These are phyloP conservation scores for Groenewaldozyma sp. DNA, from an alignment of 1,139 yeast genomes.

Conservation along the genomic window DNA sequence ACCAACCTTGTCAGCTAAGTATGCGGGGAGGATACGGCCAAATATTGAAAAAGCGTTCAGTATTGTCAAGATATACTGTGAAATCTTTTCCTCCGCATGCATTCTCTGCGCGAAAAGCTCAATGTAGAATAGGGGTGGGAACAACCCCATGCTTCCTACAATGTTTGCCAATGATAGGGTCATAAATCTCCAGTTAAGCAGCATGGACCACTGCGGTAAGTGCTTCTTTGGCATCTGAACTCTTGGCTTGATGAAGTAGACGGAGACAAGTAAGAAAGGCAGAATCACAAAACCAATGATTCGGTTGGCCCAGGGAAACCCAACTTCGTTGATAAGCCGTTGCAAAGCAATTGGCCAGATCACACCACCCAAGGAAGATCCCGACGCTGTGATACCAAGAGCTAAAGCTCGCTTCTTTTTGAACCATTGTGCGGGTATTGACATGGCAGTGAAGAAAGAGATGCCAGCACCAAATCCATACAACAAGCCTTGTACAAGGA, in stretches of 20 bases:
- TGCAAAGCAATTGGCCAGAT: slow-evolving; percentile 39
- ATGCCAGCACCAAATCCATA: slow-evolving; percentile 41
- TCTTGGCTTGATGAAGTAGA: slow-evolving; percentile 26
- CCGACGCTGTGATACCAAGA: slow-evolving; percentile 48
- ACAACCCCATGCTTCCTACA: slow-evolving; percentile 30
- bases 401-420: slow-evolving; percentile 47
- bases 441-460: slow-evolving; percentile 19
- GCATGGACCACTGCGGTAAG: slow-evolving; percentile 14
- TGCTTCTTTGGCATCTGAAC: slow-evolving; percentile 16
- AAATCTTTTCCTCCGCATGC: slow-evolving; percentile 20
- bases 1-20: slow-evolving; percentile 34
- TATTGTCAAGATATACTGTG: slow-evolving; percentile 35
- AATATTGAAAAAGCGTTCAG: slow-evolving; percentile 40
- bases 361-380: slow-evolving; percentile 58
- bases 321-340: slow-evolving; percentile 33
- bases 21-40: slow-evolving; percentile 44
- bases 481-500: slow-evolving; percentile 44
- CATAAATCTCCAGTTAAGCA: slow-evolving; percentile 15
- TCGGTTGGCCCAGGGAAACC: slow-evolving; percentile 45
- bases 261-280: slow-evolving; percentile 32
- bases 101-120: slow-evolving; percentile 31
- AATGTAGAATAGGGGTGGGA: slow-evolving; percentile 34
- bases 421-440: slow-evolving; percentile 40
- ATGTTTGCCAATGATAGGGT: slow-evolving; percentile 18
- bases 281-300: slow-evolving; percentile 37